These are phyloP conservation scores for Yamadazyma friedrichii DNA, from an alignment of 1,139 yeast species.

Conservation along the genomic window DNA sequence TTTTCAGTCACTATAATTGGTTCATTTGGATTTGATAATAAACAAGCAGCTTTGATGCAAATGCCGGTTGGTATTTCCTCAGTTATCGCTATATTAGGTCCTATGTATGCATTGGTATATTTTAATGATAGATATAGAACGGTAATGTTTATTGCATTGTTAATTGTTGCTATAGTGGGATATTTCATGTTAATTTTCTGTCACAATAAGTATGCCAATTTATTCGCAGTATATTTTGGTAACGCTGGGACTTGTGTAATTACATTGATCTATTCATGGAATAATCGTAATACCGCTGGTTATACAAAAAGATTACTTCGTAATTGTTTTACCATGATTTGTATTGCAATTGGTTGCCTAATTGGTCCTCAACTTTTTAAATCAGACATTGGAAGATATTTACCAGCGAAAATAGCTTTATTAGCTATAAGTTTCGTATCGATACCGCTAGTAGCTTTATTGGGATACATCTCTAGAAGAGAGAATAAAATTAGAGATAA, in stretches of 20 bases:
- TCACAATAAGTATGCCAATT: constrained; percentile 28
- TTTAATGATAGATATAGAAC: constrained; percentile 22
- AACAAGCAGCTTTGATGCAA: constrained; percentile 38
- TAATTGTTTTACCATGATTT: constrained; percentile 32
- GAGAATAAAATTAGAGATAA: constrained; percentile 28
- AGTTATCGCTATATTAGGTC: constrained; percentile 29
- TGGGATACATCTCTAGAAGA: constrained; percentile 23
- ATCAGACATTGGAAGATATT: constrained; percentile 27
- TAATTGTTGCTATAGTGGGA: constrained; percentile 35
- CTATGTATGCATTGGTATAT: constrained; percentile 29
- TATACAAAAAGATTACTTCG: constrained; percentile 31
- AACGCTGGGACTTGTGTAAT: constrained; percentile 37
- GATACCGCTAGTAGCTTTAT: constrained; percentile 28
- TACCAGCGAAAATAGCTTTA: constrained; percentile 36
- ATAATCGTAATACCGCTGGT: constrained; percentile 37
- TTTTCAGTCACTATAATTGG: constrained; percentile 40
- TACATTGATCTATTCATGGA: constrained; percentile 34
- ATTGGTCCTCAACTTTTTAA: constrained; percentile 43
- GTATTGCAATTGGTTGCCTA: constrained; percentile 34
- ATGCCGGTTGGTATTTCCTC: constrained; percentile 40
- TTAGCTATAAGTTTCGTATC: constrained; percentile 30
- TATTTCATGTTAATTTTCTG: constrained; percentile 32
- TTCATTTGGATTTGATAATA: constrained; percentile 33
- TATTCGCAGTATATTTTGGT: constrained; percentile 36
- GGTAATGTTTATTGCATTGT: constrained; percentile 28